Percentiles rank a stretch among this genome's conserved stretches.
phyloP scores from a whole-genome alignment of 768 basidiomycete genomes.

The Tricholoma furcatifolium region DNA sequence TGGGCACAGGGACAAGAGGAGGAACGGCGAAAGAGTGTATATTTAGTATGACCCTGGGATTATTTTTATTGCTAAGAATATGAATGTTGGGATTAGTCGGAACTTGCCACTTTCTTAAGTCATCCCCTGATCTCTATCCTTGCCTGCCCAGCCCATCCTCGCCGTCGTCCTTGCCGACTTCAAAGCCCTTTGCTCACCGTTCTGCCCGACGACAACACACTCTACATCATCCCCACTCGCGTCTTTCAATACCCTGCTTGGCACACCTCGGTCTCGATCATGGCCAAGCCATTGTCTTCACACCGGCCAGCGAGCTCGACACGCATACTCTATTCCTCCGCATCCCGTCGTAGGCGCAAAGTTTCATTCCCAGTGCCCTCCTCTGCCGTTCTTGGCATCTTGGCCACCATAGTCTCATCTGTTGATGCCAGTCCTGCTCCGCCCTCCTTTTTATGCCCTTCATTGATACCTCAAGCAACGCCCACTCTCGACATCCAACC shows the following conservation, averaged over 20 bases:
- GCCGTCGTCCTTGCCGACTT: slow-evolving; percentile 10
- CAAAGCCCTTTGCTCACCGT: slow-evolving; percentile 20
- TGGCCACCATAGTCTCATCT: slow-evolving; percentile 51
- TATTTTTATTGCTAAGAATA: slow-evolving; percentile 16
- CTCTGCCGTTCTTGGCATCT: slow-evolving; percentile 48
- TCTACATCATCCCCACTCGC: not conserved
- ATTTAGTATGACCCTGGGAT: slow-evolving; percentile 16
- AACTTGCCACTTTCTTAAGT: slow-evolving; percentile 14
- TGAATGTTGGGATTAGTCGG: slow-evolving; percentile 16
- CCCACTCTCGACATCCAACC: not conserved
- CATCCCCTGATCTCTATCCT: slow-evolving; percentile 8
- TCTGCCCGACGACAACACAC: slow-evolving; percentile 17
- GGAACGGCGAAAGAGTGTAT: slow-evolving; percentile 46
- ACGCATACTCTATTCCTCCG: slow-evolving; percentile 2
- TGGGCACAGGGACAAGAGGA: slow-evolving; percentile 50
- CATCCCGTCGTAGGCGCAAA: slow-evolving; percentile 12
- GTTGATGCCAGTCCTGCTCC: slow-evolving; percentile 52
- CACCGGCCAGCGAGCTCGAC: slow-evolving; percentile 20
- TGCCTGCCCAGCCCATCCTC: slow-evolving; percentile 12
- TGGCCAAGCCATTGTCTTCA: slow-evolving; percentile 54
- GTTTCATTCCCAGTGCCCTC: slow-evolving; percentile 39
- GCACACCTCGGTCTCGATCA: slow-evolving; percentile 33
- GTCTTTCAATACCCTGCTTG: slow-evolving; percentile 30
- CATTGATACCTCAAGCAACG: slow-evolving; percentile 26
- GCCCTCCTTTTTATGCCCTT: slow-evolving; percentile 63